Base-by-base conservation (phyloP, 192 early-diverging fungal genomes). In the Tieghemiomyces parasiticus region DNA sequence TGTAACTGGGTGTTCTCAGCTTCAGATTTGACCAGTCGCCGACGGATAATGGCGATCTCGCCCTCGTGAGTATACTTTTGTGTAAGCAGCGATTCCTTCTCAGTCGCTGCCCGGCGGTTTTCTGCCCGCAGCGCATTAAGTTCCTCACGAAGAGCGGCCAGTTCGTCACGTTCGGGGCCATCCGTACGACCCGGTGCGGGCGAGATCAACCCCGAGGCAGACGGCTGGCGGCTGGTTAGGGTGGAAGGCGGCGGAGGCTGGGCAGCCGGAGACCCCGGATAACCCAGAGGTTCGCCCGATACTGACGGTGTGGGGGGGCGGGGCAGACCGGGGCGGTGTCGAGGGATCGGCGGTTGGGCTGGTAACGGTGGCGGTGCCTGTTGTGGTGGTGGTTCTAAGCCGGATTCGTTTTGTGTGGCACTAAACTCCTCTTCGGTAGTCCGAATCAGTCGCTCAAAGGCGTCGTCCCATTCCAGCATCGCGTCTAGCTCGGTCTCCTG, bases 41-140 rank as follows among this genome's bases (percentile, higher is more conserved):
- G 29, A 0, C 54, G 54, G 29, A 56, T 56, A 56, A 56, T 56
- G 54, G 54, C 54, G 32, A 56, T 56, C 32, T 56, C 54, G 13
- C 54, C 54, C 16, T 56, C 54, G 54, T 24, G 28, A 13, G 54
- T 56, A 31, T 56, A 56, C 2, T 56, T 56, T 10, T 33, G 54
- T 3, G 28, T 56, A 13, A 56, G 32, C 9, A 56, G 31, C 14
- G 29, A 26, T 34, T 56, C 54, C 54, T 56, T 56, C 19, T n/a
- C 34, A 3, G 16, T 1, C 19, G 19, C 2, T 2, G 29, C 3
- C 16, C 29, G 54, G 19, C 54, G 54, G 32, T 56, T 56, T 56
- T 56, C 54, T 14, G 29, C 54, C 31, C 32, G 54, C 34, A 56
- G 54, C 13, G 13, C 13, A 13, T 26, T 16, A 13, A 56, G 32